These are phyloP conservation scores for Davidsoniella neocaledoniae DNA, from an alignment of 2,329 filamentous ascomycete genomes.

Conservation along the genomic window DNA sequence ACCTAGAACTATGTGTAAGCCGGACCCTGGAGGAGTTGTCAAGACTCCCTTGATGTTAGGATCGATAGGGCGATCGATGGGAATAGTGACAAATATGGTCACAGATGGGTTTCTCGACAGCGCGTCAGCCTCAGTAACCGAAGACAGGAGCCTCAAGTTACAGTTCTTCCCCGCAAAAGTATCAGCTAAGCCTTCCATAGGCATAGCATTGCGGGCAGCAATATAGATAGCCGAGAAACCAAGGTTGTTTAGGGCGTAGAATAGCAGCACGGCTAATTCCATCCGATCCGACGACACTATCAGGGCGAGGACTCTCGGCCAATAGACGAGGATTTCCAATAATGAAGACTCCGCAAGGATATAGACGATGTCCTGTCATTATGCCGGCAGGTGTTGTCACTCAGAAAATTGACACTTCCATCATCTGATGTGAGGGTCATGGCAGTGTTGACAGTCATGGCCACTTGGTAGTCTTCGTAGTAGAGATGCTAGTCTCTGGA, in stretches of 20 bases:
- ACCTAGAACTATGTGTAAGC: slow-evolving; percentile 53
- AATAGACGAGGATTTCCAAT: slow-evolving; percentile 23
- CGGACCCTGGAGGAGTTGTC: slow-evolving; percentile 20
- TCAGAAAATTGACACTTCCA: slow-evolving; percentile 32
- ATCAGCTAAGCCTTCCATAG: slow-evolving; percentile 48
- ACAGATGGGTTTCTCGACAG: slow-evolving; percentile 35
- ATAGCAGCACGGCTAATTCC: slow-evolving; percentile 86
- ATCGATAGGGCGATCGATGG: slow-evolving; percentile 74
- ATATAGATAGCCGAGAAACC: slow-evolving; percentile 77
- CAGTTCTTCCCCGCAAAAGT: slow-evolving; percentile 55
- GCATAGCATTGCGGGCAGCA: slow-evolving; percentile 56
- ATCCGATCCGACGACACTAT: slow-evolving; percentile 75
- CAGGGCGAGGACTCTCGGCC: slow-evolving; percentile 25
- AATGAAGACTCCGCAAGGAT: slow-evolving; percentile 53
- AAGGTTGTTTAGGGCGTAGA: slow-evolving; percentile 65
- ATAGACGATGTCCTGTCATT: slow-evolving; percentile 74
- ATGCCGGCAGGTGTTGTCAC: slow-evolving; percentile 68
- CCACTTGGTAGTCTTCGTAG: slow-evolving; percentile 94
- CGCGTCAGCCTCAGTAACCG: slow-evolving; percentile 18
- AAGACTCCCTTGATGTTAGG: slow-evolving; percentile 44
- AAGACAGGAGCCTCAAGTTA: slow-evolving; percentile 47
- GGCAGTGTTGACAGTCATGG: slow-evolving; percentile 97
- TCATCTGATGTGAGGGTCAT: slow-evolving; percentile 28
- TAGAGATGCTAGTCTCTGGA: slow-evolving; percentile 58
- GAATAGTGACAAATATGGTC: slow-evolving; percentile 79